Evolutionary conservation across 805 yeast species (phyloP), one percentile per base, ranked within the genome.

Genomic region (Myxozyma neglecta): DNA sequence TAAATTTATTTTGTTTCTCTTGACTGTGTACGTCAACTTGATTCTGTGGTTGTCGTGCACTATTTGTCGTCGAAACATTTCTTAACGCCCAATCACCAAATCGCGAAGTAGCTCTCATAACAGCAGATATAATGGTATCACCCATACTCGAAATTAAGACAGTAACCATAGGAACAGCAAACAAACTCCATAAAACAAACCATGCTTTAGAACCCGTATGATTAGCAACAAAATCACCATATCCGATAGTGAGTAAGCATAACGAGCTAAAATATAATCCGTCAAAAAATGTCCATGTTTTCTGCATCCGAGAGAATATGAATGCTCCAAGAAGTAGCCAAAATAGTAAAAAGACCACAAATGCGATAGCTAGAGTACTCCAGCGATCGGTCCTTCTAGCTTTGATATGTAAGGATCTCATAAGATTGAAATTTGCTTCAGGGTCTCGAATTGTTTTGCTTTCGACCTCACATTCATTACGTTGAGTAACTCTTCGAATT

Each of bases 81-180:
- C 20, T 18, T 16, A 59, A 36, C 9, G 55, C 44, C 35, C 50
- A 29, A 48, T 59, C 50, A 6, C 59, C 63, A 6, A 59, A 35
- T 37, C 18, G 16, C 6, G 18, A 18, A 8, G 63, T 51, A 24
- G 37, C 18, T n/a, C 29, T 40, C 36, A 56, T 46, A 13, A 71
- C 56, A 16, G 52, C 49, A 13, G 49, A 60, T 44, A 72, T 68
- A 24, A 72, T 47, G 16, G 82, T 76, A 70, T 89, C 96, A 64
- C 93, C 89, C 51, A 87, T 76, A 56, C 83, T 85, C 0, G 92
- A 85, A 44, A 90, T 83, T 59, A 90, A 78, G 16, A 87, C 85
- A 1, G 96, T 88, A 96, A 90, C 90, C 55, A 90, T 77, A 1
- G 97, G 97, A 24, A 91, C 86, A 0, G 97, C 96, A 6, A 85